Base-by-base conservation (phyloP, 108 stramenopile genomes). In the Cyclotella cryptica region DNA sequence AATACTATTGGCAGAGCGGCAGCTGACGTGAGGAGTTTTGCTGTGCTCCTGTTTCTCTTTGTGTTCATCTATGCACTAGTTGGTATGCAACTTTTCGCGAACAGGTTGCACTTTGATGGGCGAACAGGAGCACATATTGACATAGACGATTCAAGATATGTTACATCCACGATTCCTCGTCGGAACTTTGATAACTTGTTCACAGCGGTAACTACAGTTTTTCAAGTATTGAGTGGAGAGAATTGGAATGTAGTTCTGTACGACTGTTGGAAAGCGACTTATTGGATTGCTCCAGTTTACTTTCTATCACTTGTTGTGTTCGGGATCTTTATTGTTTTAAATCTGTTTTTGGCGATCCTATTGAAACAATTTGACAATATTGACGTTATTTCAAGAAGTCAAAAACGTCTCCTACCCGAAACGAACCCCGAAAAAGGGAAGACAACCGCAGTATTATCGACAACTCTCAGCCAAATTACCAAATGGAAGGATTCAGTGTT, bases 31-130 rank as follows among this genome's bases (percentile, higher is more conserved):
- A 72, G 80, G n/a, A 86, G 87, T 74, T 89, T 90, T 65, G 87
- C 65, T 9, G 54, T 88, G 42, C 81, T 93, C 14, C 79, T 93
- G 41, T 49, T 70, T 52, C 81, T 93, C 41, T 88, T 90, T 64
- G 84, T 93, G 49, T 88, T 88, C 66, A 88, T 93, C 45, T 93
- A 88, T 64, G 63, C 83, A 12, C 78, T 93, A 21, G 57, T 87
- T 17, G 90, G 90, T 18, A 82, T 87, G 85, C 89, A 91, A 78
- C 75, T 91, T 41, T 90, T 93, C 67, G 84, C 88, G n/a, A 90
- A 90, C 74, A 59, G 84, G 19, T 51, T 90, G 58, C 76, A 74
- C 43, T 90, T 90, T 49, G 67, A 75, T 17, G 28, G 15, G 15
- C 12, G 15, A 13, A 72, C 66, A 35, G 75, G 75, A 39, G 41